Conservation (phyloP, 1,284 basidiomycete genomes). For the Pterulicium gracile region DNA sequence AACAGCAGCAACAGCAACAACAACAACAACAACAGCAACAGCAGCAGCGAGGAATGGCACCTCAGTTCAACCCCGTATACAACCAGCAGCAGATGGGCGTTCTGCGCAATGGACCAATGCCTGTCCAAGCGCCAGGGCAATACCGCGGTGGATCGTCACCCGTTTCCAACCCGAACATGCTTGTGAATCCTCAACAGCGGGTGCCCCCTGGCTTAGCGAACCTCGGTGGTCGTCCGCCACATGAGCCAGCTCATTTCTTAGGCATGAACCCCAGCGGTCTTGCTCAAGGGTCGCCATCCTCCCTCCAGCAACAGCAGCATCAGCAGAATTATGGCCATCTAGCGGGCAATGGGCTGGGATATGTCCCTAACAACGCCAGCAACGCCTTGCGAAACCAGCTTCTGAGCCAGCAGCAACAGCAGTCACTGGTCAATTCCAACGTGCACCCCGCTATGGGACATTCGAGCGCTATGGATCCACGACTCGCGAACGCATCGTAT, state of each 20-base stretch:
- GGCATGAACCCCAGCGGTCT: constrained; percentile 20
- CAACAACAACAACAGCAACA: too few relatives aligned
- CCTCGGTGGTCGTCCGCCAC: constrained; percentile 67
- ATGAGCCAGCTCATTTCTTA: constrained; percentile 61
- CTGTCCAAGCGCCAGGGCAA: constrained; percentile 43
- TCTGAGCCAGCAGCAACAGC: background rate
- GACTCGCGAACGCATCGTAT: constrained; percentile 36
- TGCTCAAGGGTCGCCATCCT: background rate
- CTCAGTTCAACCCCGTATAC: constrained; percentile 39
- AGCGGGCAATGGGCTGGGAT: constrained; percentile 28
- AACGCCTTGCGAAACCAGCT: background rate
- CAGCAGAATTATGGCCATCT: constrained; percentile 41
- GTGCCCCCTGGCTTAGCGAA: constrained; percentile 77
- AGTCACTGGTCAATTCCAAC: background rate
- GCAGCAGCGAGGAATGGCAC: constrained; percentile 42
- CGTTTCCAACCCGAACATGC: constrained; percentile 32
- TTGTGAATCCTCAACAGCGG: constrained; percentile 39
- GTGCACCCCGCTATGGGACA: constrained; percentile 17
- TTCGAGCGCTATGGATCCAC: constrained; percentile 42
- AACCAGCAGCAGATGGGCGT: constrained; percentile 38
- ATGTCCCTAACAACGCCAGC: background rate
- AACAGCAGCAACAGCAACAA: too few relatives aligned
- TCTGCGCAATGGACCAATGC: constrained; percentile 40
- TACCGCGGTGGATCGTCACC: constrained; percentile 66
- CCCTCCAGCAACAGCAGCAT: constrained; percentile 31